phyloP scores from a whole-genome alignment of 192 early-diverging fungal species.

The Coemansia sp. region DNA sequence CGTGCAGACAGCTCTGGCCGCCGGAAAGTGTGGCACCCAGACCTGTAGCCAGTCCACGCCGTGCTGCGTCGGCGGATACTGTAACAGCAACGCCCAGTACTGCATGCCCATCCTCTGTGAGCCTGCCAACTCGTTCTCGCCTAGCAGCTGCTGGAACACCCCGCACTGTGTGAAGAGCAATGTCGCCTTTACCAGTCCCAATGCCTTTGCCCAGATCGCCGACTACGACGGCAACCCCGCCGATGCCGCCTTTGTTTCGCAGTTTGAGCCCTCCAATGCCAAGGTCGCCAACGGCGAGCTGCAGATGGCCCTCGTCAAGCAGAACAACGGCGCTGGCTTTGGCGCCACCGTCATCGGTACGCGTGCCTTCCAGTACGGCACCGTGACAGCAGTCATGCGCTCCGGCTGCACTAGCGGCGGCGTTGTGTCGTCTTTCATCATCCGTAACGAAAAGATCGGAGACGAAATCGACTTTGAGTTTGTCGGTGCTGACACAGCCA shows the following conservation, averaged over 20 bases:
- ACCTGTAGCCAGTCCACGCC: conserved; percentile 39
- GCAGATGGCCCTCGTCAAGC: conserved; percentile 50
- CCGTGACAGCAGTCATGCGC: conserved; percentile 57
- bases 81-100: conserved; percentile 38
- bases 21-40: conserved; percentile 37
- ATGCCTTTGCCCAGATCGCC: conserved; percentile 35
- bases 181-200: conserved; percentile 32
- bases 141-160: conserved; percentile 44
- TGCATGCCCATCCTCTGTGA: conserved; percentile 52
- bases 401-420: conserved; percentile 55
- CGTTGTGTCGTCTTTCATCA: conserved; percentile 64
- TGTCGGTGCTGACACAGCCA: conserved; percentile 57
- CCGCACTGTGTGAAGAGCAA: conserved; percentile 48
- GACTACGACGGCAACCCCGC: conserved; percentile 60
- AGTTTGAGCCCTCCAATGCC: conserved; percentile 59
- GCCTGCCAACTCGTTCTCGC: conserved; percentile 41
- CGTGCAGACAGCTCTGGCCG: conserved; percentile 42
- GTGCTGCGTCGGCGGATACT: conserved; percentile 54
- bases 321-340: conserved; percentile 56
- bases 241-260: conserved; percentile 52
- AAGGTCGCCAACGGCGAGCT: conserved; percentile 51
- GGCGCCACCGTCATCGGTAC: conserved; percentile 63
- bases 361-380: conserved; percentile 63
- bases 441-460: conserved; percentile 55
- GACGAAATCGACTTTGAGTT: conserved; percentile 70